A percentile compares a stretch with the other conserved stretches of the same genome.
phyloP scores from a whole-genome alignment of 306 rosid species.

The Quercus glauca region DNA sequence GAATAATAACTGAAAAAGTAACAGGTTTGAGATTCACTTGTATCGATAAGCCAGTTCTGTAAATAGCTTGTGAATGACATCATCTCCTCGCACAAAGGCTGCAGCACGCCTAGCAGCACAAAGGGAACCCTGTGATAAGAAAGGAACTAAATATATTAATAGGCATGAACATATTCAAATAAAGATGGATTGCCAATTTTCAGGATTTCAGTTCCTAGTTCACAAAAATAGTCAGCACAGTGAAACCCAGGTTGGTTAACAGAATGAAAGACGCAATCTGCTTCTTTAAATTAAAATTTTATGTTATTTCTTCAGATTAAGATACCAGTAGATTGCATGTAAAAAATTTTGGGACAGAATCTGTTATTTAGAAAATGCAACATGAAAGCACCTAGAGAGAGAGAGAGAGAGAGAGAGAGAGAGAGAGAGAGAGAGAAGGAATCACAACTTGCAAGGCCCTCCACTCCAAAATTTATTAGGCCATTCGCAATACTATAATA shows the following conservation, averaged over 20 bases:
- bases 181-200: not conserved
- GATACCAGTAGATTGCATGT: not conserved
- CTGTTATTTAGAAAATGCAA: not conserved
- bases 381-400: not conserved
- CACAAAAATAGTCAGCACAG: not conserved
- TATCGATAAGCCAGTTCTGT: conserved; percentile 90
- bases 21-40: conserved; percentile 45
- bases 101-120: conserved; percentile 85
- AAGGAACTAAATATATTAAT: not conserved
- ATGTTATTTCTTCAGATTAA: not conserved
- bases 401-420: not conserved
- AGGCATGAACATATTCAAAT: not conserved
- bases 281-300: not conserved
- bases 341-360: not conserved
- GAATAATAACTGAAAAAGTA: not conserved
- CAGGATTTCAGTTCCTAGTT: not conserved
- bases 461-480: not conserved
- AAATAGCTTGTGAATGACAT: conserved; percentile 86
- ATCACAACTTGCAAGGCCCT: not conserved
- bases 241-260: not conserved
- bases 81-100: conserved; percentile 87
- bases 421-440: not conserved
- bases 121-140: conserved; percentile 55
- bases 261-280: not conserved
- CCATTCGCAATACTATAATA: not conserved